A percentile compares a stretch with the other conserved stretches of the same genome.
Evolutionary conservation across 371 early-diverging fungal genomes (phyloP).

Genomic region (Choanephora cucurbitarum): DNA sequence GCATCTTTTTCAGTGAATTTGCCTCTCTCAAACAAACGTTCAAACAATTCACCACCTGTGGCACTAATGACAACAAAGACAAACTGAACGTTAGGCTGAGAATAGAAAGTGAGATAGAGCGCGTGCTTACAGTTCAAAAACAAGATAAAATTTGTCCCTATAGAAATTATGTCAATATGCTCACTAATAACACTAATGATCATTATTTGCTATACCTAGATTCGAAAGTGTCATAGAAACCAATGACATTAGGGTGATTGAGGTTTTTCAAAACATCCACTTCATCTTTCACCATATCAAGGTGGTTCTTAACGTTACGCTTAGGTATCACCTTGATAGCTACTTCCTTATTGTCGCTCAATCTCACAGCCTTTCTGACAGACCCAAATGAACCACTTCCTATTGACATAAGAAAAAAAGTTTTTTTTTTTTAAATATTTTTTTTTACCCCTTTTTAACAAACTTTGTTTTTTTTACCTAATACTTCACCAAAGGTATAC

Average conservation of each 20-base stretch:
- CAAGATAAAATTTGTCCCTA: constrained; percentile 83
- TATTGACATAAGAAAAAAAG: too few species aligned
- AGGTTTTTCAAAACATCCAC: constrained; percentile 66
- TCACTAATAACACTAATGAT: too few species aligned
- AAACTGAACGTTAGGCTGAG: constrained; percentile 1
- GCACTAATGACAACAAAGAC: constrained; percentile 34
- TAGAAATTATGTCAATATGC: background rate
- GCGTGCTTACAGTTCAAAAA: constrained; percentile 77
- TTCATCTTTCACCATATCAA: constrained; percentile 78
- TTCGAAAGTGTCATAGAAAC: constrained; percentile 81
- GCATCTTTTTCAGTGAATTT: constrained; percentile 90
- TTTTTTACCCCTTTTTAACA: too few species aligned
- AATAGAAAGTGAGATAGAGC: background rate
- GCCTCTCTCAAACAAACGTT: constrained; percentile 81
- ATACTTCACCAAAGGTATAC: constrained; percentile 60
- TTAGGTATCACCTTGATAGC: constrained; percentile 86
- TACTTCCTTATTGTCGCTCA: constrained; percentile 60
- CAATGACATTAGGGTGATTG: constrained; percentile 83
- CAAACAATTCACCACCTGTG: constrained; percentile 91
- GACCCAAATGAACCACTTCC: constrained; percentile 78
- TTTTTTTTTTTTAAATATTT: too few species aligned
- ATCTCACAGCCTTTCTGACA: constrained; percentile 66
- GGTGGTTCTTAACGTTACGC: constrained; percentile 61
- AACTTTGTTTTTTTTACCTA: constrained; percentile 43
- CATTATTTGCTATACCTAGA: constrained; percentile 42